These are phyloP conservation scores for Penicillium sp. DNA, from an alignment of 2,329 filamentous ascomycete species.

Conservation along the genomic window DNA sequence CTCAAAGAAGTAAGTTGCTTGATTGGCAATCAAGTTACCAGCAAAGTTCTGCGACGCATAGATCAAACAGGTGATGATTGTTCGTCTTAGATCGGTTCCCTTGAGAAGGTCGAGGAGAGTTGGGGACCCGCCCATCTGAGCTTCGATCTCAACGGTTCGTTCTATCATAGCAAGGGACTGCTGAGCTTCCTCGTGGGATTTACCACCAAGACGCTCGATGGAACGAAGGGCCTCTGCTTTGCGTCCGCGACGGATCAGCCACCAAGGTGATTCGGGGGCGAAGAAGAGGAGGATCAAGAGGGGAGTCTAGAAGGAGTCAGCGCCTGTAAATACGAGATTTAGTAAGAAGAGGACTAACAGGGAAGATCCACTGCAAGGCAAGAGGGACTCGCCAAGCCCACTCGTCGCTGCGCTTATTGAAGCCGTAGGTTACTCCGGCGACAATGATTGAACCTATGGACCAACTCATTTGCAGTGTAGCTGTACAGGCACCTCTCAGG, in stretches of 20 bases:
- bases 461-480: conserved; percentile 31
- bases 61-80: conserved; percentile 32
- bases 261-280: conserved; percentile 30
- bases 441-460: conserved; percentile 31
- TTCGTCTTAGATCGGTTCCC: conserved; percentile 32
- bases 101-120: conserved; percentile 32
- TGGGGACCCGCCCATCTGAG: conserved; percentile 24
- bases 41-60: conserved; percentile 49
- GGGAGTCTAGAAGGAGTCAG: conserved; percentile 23
- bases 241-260: conserved; percentile 28
- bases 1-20: conserved; percentile 60
- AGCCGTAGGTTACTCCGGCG: conserved; percentile 23
- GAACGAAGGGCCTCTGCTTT: conserved; percentile 24
- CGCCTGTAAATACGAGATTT: not conserved
- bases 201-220: conserved; percentile 24
- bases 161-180: conserved; percentile 32
- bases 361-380: conserved; percentile 32
- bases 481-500: conserved; percentile 27
- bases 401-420: conserved; percentile 18
- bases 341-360: conserved; percentile 16
- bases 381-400: conserved; percentile 30
- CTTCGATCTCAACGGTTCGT: conserved; percentile 34
- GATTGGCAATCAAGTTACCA: conserved; percentile 62
- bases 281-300: conserved; percentile 28
- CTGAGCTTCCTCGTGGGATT: conserved; percentile 14